Conservation (phyloP, 1,139 yeast species). For the Zygoascus meyerae region DNA sequence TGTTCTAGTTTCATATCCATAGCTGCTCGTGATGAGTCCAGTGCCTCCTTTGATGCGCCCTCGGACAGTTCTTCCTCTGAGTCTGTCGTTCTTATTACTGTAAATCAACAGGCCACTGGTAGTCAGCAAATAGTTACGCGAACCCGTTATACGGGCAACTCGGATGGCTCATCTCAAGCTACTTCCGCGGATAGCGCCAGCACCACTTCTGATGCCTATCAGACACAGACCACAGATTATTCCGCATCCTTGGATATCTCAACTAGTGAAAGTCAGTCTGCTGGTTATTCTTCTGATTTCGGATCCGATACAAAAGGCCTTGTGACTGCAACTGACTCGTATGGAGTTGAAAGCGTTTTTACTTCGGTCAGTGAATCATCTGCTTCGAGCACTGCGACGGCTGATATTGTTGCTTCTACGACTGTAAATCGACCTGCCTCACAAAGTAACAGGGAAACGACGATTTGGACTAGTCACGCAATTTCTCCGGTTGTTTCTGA, state of each 20-base stretch:
- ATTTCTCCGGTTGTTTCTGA: no score
- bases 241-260: background rate
- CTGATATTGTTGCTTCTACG: background rate
- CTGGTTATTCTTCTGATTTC: no score
- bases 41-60: background rate
- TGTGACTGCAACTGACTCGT: background rate
- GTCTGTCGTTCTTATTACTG: background rate
- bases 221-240: background rate
- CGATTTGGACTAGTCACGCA: no score
- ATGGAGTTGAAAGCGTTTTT: background rate
- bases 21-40: background rate
- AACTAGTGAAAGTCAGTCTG: background rate
- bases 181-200: background rate
- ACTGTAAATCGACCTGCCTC: no score
- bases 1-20: background rate
- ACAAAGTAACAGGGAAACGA: no score
- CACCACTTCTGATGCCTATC: background rate
- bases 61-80: background rate
- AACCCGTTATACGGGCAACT: background rate
- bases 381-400: constrained; percentile 1
- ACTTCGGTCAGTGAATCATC: background rate
- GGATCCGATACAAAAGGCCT: no score
- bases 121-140: background rate
- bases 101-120: background rate
- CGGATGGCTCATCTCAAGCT: background rate